Percentiles rank a stretch among this genome's conserved stretches.
Conservation (phyloP, 768 basidiomycete genomes). For the Lactifluus subvellereus region DNA sequence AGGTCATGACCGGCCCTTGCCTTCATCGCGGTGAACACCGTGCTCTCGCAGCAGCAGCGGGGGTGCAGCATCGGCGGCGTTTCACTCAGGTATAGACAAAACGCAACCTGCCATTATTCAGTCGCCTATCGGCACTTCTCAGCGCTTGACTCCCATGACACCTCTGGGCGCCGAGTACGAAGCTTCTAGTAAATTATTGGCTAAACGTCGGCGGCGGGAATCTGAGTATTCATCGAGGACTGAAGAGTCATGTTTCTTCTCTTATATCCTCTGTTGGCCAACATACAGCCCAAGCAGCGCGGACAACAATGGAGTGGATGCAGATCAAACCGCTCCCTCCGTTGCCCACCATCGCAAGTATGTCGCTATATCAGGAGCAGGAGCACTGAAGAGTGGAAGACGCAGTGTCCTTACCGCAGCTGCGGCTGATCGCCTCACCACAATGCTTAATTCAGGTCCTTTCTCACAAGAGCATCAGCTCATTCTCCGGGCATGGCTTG, state of each 20-base stretch:
- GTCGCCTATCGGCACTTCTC: too few relatives aligned
- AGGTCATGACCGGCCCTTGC: too few relatives aligned
- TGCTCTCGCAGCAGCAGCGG: too few relatives aligned
- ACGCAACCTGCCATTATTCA: too few relatives aligned
- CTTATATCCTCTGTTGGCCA: conserved; percentile 37
- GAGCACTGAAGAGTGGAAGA: conserved; percentile 43
- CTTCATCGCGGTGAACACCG: too few relatives aligned
- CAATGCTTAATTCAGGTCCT: conserved; percentile 49
- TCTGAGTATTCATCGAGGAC: conserved; percentile 40
- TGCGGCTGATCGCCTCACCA: conserved; percentile 42
- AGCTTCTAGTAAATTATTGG: background rate
- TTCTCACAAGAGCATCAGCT: conserved; percentile 43
- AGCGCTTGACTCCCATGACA: background rate
- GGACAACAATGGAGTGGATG: conserved; percentile 33
- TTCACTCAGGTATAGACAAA: background rate
- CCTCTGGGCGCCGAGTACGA: background rate
- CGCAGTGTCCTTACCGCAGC: conserved; percentile 44
- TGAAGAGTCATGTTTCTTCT: conserved; percentile 44
- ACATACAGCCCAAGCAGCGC: conserved; percentile 12
- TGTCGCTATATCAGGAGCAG: conserved; percentile 38
- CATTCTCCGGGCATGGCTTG: conserved; percentile 4
- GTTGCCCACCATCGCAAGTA: conserved; percentile 47
- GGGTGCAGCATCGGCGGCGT: conserved; percentile 23
- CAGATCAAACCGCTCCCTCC: conserved; percentile 53
- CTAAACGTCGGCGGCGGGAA: conserved; percentile 27